Evolutionary conservation across 257 asterid genomes (phyloP).

Genomic region (Fraxinus anomala): DNA sequence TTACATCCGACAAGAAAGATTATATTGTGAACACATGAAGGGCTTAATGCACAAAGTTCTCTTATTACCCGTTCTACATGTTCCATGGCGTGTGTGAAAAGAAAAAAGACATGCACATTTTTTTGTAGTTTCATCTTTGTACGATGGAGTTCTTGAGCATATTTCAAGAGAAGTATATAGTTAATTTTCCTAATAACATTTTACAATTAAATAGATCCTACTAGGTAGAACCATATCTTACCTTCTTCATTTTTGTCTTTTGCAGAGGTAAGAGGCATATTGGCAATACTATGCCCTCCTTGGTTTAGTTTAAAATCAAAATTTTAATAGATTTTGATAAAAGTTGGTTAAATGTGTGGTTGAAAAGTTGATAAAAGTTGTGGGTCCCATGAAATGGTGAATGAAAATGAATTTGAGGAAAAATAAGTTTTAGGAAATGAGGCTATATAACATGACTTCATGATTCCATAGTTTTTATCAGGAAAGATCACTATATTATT

Average conservation of each 20-base stretch:
- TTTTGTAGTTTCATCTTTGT: background rate
- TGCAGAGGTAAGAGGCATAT: background rate
- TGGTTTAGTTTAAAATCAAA: too few species aligned
- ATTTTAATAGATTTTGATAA: too few species aligned
- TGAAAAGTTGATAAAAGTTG: too few species aligned
- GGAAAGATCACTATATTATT: background rate
- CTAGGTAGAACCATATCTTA: background rate
- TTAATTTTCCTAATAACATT: background rate
- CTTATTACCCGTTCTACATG: background rate
- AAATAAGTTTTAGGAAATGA: too few species aligned
- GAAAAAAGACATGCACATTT: background rate
- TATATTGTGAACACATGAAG: too few species aligned
- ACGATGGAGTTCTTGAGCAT: background rate
- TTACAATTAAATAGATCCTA: constrained; percentile 1
- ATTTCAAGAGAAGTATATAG: background rate
- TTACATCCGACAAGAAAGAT: too few species aligned
- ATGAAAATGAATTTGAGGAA: too few species aligned
- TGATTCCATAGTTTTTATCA: background rate
- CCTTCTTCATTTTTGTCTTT: background rate
- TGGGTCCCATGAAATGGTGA: too few species aligned
- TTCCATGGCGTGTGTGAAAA: background rate
- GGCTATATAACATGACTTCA: background rate
- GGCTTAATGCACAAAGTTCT: too few species aligned
- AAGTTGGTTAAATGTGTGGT: too few species aligned
- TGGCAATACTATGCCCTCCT: background rate